Percentiles rank a stretch among this genome's conserved stretches.
Conservation (phyloP, 2,329 filamentous ascomycete genomes). For the Aureobasidium musti region DNA sequence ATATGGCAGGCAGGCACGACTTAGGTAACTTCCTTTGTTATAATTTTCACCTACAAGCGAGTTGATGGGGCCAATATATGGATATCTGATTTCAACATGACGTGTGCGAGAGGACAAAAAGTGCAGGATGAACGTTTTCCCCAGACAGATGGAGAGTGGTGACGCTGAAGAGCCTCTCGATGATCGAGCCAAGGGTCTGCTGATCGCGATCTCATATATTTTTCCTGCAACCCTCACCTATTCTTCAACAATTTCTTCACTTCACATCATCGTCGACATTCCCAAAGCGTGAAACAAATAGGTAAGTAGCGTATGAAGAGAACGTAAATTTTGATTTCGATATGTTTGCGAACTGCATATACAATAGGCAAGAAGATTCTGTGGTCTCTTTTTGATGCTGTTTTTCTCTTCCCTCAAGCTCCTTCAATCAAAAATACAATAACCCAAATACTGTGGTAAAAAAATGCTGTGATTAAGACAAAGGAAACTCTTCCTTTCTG, state of each 20-base stretch:
- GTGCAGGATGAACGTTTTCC: constrained; percentile 12
- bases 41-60: constrained; percentile 1
- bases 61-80: constrained; percentile 7
- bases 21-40: background rate
- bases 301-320: constrained; percentile 1
- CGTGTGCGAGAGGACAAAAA: background rate
- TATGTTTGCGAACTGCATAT: constrained; percentile 26
- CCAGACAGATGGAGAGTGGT: constrained; percentile 13
- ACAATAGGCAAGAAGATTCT: constrained; percentile 22
- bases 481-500: background rate
- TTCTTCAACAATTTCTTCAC: background rate
- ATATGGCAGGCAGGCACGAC: background rate
- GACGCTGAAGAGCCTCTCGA: constrained; percentile 22
- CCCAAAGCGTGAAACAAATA: background rate
- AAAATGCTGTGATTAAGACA: constrained; percentile 16
- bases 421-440: background rate
- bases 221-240: background rate
- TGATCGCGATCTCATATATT: constrained; percentile 14
- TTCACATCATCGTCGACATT: constrained; percentile 22
- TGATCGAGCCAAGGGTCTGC: constrained; percentile 19
- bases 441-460: constrained; percentile 3
- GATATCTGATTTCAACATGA: constrained; percentile 17
- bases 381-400: constrained; percentile 11
- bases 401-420: background rate
- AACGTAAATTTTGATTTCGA: constrained; percentile 3